Percentiles rank a stretch among this genome's conserved stretches.
Evolutionary conservation across 306 rosid genomes (phyloP).

Genomic region (Cucurbita ficifolia): DNA sequence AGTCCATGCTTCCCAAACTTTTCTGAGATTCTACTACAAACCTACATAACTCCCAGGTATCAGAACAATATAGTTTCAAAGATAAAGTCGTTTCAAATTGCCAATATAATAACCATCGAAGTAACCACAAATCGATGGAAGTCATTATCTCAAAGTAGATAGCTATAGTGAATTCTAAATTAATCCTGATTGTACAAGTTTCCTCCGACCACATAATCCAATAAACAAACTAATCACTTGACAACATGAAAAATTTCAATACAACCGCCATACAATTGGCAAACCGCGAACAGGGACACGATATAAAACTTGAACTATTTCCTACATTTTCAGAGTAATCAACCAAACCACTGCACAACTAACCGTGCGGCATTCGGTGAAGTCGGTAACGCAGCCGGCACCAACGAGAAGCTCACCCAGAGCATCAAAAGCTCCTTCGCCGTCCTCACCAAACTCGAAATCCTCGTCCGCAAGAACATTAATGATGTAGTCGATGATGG

Average conservation of each 20-base stretch:
- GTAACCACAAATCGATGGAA: not conserved
- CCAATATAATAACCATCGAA: not conserved
- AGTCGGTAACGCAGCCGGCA: conserved; percentile 70
- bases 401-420: conserved; percentile 77
- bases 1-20: conserved; percentile 87
- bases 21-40: conserved; percentile 57
- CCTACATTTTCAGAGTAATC: not conserved
- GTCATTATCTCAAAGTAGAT: not conserved
- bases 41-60: conserved; percentile 26
- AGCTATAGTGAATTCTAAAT: not conserved
- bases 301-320: not conserved
- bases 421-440: conserved; percentile 80
- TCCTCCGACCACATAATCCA: not conserved
- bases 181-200: not conserved
- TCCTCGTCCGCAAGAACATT: conserved; percentile 98
- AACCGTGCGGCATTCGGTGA: conserved; percentile 68
- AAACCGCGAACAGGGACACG: no score
- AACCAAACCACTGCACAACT: conserved; percentile 13
- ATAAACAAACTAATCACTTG: not conserved
- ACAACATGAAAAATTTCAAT: not conserved
- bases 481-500: conserved; percentile 72
- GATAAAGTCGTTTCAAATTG: not conserved
- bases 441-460: conserved; percentile 83
- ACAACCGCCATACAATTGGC: no score
- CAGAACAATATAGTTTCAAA: not conserved